These are phyloP conservation scores for Tylopilus sp. DNA, from an alignment of 768 basidiomycete species.

Conservation along the genomic window DNA sequence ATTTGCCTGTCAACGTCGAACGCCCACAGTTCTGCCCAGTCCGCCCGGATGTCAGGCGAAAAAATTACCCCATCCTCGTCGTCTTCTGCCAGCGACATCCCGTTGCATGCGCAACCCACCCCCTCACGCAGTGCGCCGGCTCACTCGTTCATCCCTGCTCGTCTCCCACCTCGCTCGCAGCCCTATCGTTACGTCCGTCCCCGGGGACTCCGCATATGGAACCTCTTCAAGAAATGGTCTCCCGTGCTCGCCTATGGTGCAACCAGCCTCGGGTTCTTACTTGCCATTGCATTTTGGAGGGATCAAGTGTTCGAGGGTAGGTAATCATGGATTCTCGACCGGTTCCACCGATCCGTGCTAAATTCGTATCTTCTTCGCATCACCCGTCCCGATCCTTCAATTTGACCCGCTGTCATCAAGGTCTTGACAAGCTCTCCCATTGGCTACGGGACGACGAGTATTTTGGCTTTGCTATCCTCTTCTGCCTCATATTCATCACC, in stretches of 20 bases:
- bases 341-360: background rate
- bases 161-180: slow-evolving; percentile 12
- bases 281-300: slow-evolving; percentile 83
- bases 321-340: slow-evolving; percentile 26
- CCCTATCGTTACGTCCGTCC: slow-evolving; percentile 40
- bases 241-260: slow-evolving; percentile 75
- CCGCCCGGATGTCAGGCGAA: slow-evolving; percentile 20
- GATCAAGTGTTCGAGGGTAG: slow-evolving; percentile 77
- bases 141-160: slow-evolving; percentile 23
- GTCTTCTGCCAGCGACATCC: slow-evolving; percentile 17
- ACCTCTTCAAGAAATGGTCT: slow-evolving; percentile 67
- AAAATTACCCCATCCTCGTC: slow-evolving; percentile 13
- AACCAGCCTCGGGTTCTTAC: slow-evolving; percentile 72
- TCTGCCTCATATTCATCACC: slow-evolving; percentile 79
- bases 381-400: background rate
- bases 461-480: slow-evolving; percentile 76
- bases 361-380: background rate
- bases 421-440: slow-evolving; percentile 75
- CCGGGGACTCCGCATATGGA: slow-evolving; percentile 50
- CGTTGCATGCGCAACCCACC: slow-evolving; percentile 11
- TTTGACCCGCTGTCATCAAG: slow-evolving; percentile 36
- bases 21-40: no score
- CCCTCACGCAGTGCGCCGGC: slow-evolving; percentile 17
- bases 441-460: slow-evolving; percentile 71
- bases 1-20: background rate